phyloP scores from a whole-genome alignment of 441 rosid species.

The Gossypium davidsonii region DNA sequence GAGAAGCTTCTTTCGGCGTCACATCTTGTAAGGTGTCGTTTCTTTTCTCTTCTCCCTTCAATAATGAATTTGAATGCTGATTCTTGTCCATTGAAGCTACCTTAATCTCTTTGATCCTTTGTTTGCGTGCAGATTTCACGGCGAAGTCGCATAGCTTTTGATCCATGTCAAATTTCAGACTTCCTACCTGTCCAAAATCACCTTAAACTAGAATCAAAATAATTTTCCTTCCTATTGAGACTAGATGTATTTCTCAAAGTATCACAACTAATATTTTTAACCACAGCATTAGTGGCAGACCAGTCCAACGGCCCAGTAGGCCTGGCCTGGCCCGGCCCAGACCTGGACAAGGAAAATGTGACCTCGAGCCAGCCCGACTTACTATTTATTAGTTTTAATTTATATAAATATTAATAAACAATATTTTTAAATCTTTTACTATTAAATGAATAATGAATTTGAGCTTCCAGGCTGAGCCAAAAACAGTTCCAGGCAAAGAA shows the following conservation, averaged over 20 bases:
- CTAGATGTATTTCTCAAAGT: conserved; percentile 19
- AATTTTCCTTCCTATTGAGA: conserved; percentile 13
- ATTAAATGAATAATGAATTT: too few species aligned
- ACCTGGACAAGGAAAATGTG: too few species aligned
- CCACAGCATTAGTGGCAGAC: neutral
- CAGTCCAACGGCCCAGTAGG: too few species aligned
- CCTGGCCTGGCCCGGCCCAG: too few species aligned
- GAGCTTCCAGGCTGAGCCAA: too few species aligned
- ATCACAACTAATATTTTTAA: conserved; percentile 12
- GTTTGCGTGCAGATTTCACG: conserved; percentile 20
- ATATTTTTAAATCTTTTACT: too few species aligned
- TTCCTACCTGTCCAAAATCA: conserved; percentile 13
- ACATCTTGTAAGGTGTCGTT: conserved; percentile 17
- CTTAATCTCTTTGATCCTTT: conserved; percentile 20
- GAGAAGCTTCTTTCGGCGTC: conserved; percentile 13
- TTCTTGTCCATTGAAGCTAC: conserved; percentile 14
- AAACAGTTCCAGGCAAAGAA: too few species aligned
- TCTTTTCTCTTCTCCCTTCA: conserved; percentile 27
- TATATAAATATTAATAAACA: too few species aligned
- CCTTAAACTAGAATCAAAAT: conserved; percentile 18
- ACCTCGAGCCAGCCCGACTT: too few species aligned
- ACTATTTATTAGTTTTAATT: too few species aligned
- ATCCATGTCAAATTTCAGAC: conserved; percentile 23
- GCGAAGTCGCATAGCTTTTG: conserved; percentile 26
- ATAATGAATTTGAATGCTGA: conserved; percentile 16